A percentile compares a stretch with the other conserved stretches of the same genome.
phyloP scores from a whole-genome alignment of 75 land plant species.

The Selaginella moellendorffii region DNA sequence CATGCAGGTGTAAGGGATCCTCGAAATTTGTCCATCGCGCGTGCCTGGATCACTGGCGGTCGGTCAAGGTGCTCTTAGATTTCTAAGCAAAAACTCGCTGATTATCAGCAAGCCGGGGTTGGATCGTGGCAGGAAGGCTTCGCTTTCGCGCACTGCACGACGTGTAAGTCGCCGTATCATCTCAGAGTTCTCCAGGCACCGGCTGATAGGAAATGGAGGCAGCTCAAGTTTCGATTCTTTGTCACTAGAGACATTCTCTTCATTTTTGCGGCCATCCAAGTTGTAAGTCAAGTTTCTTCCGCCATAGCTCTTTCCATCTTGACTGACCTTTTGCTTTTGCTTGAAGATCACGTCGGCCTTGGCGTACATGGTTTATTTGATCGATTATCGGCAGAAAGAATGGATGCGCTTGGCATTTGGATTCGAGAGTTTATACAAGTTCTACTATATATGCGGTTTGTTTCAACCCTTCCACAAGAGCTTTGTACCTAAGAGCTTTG shows the following conservation, averaged over 20 bases:
- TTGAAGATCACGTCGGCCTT: conserved; percentile 75
- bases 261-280: conserved; percentile 70
- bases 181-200: conserved; percentile 64
- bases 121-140: too few relatives aligned
- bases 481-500: too few relatives aligned
- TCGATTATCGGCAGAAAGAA: conserved; percentile 49
- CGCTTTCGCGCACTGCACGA: conserved; percentile 93
- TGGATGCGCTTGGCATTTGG: conserved; percentile 70
- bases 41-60: conserved; percentile 88
- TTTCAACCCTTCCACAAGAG: too few relatives aligned
- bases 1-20: conserved; percentile 95
- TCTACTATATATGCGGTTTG: conserved; percentile 90
- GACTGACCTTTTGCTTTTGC: too few relatives aligned
- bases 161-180: conserved; percentile 91
- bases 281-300: too few relatives aligned
- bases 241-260: conserved; percentile 86
- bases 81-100: too few relatives aligned
- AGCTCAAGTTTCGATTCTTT: conserved; percentile 86
- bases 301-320: too few relatives aligned
- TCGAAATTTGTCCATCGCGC: conserved; percentile 85
- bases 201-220: conserved; percentile 91
- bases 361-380: conserved; percentile 50
- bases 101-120: too few relatives aligned
- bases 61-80: conserved; percentile 63
- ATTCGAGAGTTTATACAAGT: conserved; percentile 53